Evolutionary conservation across 345 rosid genomes (phyloP).

Genomic region (Orychophragmus violaceus): DNA sequence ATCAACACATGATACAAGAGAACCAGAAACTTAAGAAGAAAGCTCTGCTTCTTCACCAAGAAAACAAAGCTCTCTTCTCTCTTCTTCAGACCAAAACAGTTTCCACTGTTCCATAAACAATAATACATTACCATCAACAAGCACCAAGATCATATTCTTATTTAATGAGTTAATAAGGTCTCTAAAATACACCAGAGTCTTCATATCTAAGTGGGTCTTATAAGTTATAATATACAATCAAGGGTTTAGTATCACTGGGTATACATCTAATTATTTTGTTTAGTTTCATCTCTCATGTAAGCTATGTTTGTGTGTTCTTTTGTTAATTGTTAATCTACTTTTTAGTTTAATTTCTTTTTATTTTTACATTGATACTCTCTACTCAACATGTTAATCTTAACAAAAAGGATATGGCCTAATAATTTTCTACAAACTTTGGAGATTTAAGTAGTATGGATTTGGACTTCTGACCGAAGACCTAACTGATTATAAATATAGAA

Average conservation of each 20-base stretch:
- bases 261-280: conserved; percentile 14
- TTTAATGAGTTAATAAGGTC: neutral
- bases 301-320: neutral
- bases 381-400: neutral
- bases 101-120: conserved; percentile 14
- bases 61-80: conserved; percentile 55
- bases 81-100: conserved; percentile 39
- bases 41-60: conserved; percentile 62
- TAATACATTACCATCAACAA: conserved; percentile 4
- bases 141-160: conserved; percentile 12
- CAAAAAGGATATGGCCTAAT: neutral
- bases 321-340: conserved; percentile 12
- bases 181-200: neutral
- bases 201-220: neutral
- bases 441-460: neutral
- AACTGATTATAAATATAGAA: neutral
- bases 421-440: neutral
- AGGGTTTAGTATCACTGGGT: conserved; percentile 25
- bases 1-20: conserved; percentile 55
- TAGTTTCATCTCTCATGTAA: conserved; percentile 2
- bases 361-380: too few relatives aligned
- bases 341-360: neutral
- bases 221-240: conserved; percentile 1
- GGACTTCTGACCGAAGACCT: neutral
- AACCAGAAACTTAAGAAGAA: conserved; percentile 61